phyloP scores from a whole-genome alignment of 139 green algal species.

The Chlorokybus atmophyticus region DNA sequence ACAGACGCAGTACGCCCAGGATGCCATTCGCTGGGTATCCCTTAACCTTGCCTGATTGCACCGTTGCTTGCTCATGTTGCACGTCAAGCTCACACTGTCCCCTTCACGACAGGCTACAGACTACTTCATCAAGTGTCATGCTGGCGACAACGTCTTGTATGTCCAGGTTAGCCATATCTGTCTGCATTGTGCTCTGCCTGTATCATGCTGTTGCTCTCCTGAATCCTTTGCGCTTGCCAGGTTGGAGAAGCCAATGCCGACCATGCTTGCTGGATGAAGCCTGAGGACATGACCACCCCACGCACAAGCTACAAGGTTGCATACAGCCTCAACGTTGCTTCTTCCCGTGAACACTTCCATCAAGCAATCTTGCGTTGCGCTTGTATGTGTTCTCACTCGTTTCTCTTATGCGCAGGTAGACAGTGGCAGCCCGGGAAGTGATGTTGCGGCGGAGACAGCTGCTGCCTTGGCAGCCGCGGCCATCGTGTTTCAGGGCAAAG shows the following conservation, averaged over 20 bases:
- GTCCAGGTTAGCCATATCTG: constrained; percentile 35
- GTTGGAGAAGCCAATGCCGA: constrained; percentile 14
- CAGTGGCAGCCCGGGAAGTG: constrained; percentile 34
- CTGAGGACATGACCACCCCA: constrained; percentile 52
- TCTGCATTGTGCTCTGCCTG: too few species aligned
- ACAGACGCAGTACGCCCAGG: constrained; percentile 12
- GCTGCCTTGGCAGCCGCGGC: constrained; percentile 53
- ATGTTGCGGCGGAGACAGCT: constrained; percentile 38
- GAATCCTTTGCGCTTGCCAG: constrained; percentile 36
- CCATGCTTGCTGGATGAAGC: constrained; percentile 47
- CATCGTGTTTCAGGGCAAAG: constrained; percentile 32
- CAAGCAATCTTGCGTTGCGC: too few species aligned
- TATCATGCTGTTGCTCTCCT: too few species aligned
- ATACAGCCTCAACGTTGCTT: too few species aligned
- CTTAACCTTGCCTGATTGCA: too few species aligned
- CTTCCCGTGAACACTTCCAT: too few species aligned
- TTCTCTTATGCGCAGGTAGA: too few species aligned
- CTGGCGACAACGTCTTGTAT: constrained; percentile 27
- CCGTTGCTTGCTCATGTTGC: too few species aligned
- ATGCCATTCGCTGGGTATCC: constrained; percentile 34
- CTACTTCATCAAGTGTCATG: constrained; percentile 39
- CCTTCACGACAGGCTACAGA: too few species aligned
- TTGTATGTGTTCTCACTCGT: too few species aligned
- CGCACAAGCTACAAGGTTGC: too few species aligned
- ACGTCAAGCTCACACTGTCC: too few species aligned